Percentiles rank a stretch among this genome's conserved stretches.
Conservation (phyloP, 345 rosid species). For the Garcia nutans region DNA sequence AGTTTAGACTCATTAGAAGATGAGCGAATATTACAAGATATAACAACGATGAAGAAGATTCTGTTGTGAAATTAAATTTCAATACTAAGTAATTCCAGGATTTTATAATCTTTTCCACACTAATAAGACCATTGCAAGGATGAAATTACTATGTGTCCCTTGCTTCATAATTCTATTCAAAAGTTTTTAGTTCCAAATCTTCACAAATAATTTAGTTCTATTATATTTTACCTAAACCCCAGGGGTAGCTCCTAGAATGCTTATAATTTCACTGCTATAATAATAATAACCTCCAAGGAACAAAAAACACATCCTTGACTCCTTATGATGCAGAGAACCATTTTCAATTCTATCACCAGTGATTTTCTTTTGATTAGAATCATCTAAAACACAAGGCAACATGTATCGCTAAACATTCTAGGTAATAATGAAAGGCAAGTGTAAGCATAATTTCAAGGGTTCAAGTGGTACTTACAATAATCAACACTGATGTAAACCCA, state of each 20-base stretch:
- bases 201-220: no score
- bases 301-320: neutral
- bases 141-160: no score
- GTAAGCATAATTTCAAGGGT: slow-evolving; percentile 3
- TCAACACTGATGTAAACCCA: slow-evolving; percentile 85
- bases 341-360: neutral
- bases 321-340: no score
- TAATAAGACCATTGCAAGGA: no score
- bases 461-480: slow-evolving; percentile 56
- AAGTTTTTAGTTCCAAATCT: no score
- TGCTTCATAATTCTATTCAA: no score
- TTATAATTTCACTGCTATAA: no score
- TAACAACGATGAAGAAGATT: neutral
- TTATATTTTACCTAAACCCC: no score
- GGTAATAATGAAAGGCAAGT: neutral
- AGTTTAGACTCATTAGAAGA: slow-evolving; percentile 1
- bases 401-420: neutral
- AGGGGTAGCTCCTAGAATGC: no score
- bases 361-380: neutral
- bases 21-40: neutral
- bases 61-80: no score
- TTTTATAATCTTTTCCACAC: no score
- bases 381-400: neutral
- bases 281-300: neutral
- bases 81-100: neutral